Evolutionary conservation across 1,139 yeast genomes (phyloP).

Genomic region (Yamadazyma dendronema): DNA sequence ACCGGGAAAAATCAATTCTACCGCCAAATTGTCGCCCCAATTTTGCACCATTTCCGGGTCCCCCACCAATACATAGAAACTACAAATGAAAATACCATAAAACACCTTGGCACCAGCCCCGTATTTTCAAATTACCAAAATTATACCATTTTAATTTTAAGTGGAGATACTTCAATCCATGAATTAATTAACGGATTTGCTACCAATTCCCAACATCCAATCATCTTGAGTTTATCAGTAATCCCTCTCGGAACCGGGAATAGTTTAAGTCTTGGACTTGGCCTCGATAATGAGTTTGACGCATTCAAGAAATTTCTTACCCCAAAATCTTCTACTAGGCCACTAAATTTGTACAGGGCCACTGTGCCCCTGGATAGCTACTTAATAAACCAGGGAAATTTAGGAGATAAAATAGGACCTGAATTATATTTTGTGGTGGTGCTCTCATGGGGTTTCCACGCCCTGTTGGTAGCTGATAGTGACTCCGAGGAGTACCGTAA

Average conservation of each 20-base stretch:
- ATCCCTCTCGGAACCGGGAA: conserved; percentile 89
- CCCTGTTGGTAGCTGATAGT: conserved; percentile 77
- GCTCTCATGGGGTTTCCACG: conserved; percentile 83
- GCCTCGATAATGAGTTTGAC: conserved; percentile 35
- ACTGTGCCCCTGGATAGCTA: conserved; percentile 50
- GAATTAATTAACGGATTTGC: conserved; percentile 62
- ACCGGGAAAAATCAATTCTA: conserved; percentile 47
- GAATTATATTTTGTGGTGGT: conserved; percentile 60
- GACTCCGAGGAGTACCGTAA: conserved; percentile 66
- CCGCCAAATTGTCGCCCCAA: conserved; percentile 40
- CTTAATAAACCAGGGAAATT: conserved; percentile 23
- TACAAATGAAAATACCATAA: conserved; percentile 27
- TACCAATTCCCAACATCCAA: neutral
- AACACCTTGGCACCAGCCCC: conserved; percentile 18
- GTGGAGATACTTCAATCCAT: conserved; percentile 84
- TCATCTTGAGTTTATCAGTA: conserved; percentile 37
- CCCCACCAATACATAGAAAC: conserved; percentile 43
- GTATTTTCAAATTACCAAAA: too few relatives aligned
- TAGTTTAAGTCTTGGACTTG: conserved; percentile 67
- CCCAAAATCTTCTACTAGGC: conserved; percentile 13
- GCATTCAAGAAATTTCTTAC: conserved; percentile 23
- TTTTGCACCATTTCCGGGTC: conserved; percentile 37
- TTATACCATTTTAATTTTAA: conserved; percentile 58
- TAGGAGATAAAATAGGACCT: conserved; percentile 10
- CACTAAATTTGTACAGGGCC: conserved; percentile 56